Evolutionary conservation across 1,139 yeast genomes (phyloP), one percentile per base, ranked within the genome.

Genomic region (Lizanozyma gosingica): DNA sequence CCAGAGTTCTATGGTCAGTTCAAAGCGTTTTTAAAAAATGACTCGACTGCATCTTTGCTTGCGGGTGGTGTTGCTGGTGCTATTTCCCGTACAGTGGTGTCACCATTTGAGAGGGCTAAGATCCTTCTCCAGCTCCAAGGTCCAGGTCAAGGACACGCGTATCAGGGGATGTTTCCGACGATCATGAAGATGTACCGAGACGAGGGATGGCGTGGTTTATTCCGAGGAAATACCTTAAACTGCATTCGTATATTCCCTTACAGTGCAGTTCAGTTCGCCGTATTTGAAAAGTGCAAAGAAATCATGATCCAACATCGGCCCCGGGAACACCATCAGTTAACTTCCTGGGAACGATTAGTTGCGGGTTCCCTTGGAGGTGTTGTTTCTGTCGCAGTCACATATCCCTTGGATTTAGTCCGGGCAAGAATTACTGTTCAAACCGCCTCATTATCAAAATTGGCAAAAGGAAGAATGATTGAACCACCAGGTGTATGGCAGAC

Each of bases 71-170:
- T 83, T 4, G 97, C 97, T 0, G 98, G 97, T 4, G 96, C 95
- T 1, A 78, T 88, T 1, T 84, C 95, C 1, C 68, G 98, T 41
- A 92, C 98, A 0, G 90, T 83, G 1, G 97, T 90, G 4, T 85
- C 96, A 3, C 98, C 98, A 1, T 79, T 92, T 60, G 98, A 92
- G 58, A 70, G 98, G 49, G 95, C 94, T 52, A 92, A 92, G 62
- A 94, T 92, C 47, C 62, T 92, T 35, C 76, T 88, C 50, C 98
- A 92, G 59, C 78, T 92, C 35, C 97, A 92, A 60, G 90, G 90
- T 2, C 83, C 84, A 1, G 84, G 83, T 2, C 55, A 71, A 6
- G 63, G 63, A 14, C 71, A 75, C 18, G 80, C 84, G 41, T 81
- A 83, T 50, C 66, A 68, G 33, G 96, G 97, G 2, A 79, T 90